Conservation (phyloP, 345 rosid species). For the Raphanus raphanistrum region DNA sequence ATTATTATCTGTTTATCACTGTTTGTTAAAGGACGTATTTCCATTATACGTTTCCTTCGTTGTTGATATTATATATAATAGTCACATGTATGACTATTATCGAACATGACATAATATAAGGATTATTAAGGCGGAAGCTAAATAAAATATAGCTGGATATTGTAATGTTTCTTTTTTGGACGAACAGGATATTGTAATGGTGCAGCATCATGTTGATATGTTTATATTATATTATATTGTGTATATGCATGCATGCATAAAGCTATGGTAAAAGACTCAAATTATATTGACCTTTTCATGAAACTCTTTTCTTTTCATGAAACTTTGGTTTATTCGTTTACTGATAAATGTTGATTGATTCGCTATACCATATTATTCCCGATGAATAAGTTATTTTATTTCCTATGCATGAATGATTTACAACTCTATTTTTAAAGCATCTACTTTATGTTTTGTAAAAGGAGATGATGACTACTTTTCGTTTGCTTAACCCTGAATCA, state of each 20-base stretch:
- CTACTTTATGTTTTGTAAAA: slow-evolving; percentile 32
- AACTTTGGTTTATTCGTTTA: slow-evolving; percentile 16
- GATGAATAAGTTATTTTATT: slow-evolving; percentile 8
- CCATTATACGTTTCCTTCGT: slow-evolving; percentile 14
- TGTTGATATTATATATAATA: background rate
- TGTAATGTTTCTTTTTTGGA: background rate
- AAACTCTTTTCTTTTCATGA: background rate
- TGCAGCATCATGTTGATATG: background rate
- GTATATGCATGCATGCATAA: slow-evolving; percentile 19
- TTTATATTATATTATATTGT: background rate
- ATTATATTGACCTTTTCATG: slow-evolving; percentile 15
- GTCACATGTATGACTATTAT: background rate
- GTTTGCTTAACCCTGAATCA: slow-evolving; percentile 34
- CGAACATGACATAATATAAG: slow-evolving; percentile 17
- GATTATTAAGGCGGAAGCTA: background rate
- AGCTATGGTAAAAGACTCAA: background rate
- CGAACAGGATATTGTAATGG: no score
- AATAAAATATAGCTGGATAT: background rate
- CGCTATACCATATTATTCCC: background rate
- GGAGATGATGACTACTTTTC: slow-evolving; percentile 24
- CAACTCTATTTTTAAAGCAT: slow-evolving; percentile 27
- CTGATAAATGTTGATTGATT: background rate
- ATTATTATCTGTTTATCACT: background rate
- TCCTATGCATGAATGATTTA: slow-evolving; percentile 3
- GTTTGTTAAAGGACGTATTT: background rate